These are phyloP conservation scores for Raphanus raphanistrum DNA, from an alignment of 345 rosid species.

Conservation along the genomic window DNA sequence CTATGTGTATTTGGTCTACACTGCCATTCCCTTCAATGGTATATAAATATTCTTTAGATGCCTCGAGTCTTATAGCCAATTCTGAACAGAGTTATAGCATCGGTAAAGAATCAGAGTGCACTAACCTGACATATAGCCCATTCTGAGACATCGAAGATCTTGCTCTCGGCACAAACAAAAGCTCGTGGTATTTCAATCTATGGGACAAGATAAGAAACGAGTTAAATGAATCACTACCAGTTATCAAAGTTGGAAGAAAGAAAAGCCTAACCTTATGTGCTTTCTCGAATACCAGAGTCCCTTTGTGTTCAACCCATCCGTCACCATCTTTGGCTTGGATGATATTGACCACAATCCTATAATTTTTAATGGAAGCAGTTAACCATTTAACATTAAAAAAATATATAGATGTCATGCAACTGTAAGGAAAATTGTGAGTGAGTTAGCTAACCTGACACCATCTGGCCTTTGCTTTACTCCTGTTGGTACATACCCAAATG, in stretches of 20 bases:
- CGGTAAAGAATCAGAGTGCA: background rate
- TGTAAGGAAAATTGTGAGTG: background rate
- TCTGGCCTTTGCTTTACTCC: constrained; percentile 84
- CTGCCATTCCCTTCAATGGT: constrained; percentile 78
- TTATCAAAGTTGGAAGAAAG: background rate
- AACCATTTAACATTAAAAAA: background rate
- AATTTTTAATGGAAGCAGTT: constrained; percentile 10
- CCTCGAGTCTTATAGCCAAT: background rate
- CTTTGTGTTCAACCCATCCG: constrained; percentile 98
- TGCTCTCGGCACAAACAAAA: constrained; percentile 99
- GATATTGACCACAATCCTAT: constrained; percentile 94
- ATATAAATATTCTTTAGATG: background rate
- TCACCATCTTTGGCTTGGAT: constrained; percentile 99
- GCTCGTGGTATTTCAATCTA: constrained; percentile 98
- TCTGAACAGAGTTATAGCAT: background rate
- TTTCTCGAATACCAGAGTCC: constrained; percentile 58
- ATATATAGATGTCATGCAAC: background rate
- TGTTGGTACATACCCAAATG: constrained; percentile 92
- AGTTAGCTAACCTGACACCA: constrained; percentile 81
- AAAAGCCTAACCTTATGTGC: constrained; percentile 65
- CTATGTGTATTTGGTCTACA: constrained; percentile 95
- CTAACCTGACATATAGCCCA: constrained; percentile 98
- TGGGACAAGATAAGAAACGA: constrained; percentile 10
- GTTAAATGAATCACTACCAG: background rate
- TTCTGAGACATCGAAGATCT: constrained; percentile 97